Percentiles rank a stretch among this genome's conserved stretches.
Conservation (phyloP, 1,139 yeast genomes). For the Kurtzmaniella quercitrusa region DNA sequence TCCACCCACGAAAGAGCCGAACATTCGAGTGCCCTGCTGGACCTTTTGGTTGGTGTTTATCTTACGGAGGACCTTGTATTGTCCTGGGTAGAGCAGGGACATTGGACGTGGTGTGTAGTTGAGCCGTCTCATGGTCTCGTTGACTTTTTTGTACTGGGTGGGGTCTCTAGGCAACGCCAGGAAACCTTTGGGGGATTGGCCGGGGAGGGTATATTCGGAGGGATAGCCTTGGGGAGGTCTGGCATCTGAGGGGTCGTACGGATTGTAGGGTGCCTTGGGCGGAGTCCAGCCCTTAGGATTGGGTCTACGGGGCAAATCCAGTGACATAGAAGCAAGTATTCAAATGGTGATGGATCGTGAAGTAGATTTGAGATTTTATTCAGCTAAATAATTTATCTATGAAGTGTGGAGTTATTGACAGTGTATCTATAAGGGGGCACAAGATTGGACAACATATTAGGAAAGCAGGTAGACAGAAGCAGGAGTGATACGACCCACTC, state of each 20-base stretch:
- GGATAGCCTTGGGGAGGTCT: slow-evolving; percentile 87
- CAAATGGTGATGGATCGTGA: too few species aligned
- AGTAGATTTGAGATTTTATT: too few species aligned
- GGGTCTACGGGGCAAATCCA: slow-evolving; percentile 51
- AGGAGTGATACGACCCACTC: too few species aligned
- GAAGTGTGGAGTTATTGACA: too few species aligned
- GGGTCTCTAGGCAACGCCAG: slow-evolving; percentile 64
- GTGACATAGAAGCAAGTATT: too few species aligned
- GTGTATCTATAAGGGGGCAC: too few species aligned
- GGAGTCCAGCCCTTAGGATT: slow-evolving; percentile 82
- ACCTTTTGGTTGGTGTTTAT: slow-evolving; percentile 54
- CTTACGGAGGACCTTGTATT: slow-evolving; percentile 65
- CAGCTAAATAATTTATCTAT: too few species aligned
- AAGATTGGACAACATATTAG: too few species aligned
- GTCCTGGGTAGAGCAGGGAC: slow-evolving; percentile 73
- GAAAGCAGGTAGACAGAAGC: too few species aligned
- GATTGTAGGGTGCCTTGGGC: slow-evolving; percentile 81
- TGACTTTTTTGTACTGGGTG: slow-evolving; percentile 64
- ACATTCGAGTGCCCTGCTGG: slow-evolving; percentile 52
- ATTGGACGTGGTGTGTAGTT: slow-evolving; percentile 79
- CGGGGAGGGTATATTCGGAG: slow-evolving; percentile 64
- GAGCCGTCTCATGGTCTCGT: slow-evolving; percentile 67
- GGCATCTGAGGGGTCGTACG: slow-evolving; percentile 72
- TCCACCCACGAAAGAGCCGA: slow-evolving; percentile 43
- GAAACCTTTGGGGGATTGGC: slow-evolving; percentile 50